Conservation (phyloP, 1,139 yeast species). For the Nadsonia starkeyi-henricii region DNA sequence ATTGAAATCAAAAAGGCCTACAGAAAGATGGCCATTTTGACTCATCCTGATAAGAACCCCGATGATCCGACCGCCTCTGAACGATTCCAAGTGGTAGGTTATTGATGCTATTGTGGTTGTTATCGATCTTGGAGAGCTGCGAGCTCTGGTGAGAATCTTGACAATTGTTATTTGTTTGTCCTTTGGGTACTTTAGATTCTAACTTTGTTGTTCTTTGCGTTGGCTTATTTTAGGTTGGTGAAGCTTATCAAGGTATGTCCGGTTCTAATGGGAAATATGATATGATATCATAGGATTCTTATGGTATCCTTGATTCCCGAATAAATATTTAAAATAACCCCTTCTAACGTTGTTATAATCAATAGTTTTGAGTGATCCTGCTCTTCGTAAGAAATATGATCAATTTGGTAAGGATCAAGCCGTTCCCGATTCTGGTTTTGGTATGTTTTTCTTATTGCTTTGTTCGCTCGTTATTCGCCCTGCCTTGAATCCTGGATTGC, state of each 20-base stretch:
- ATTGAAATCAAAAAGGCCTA: conserved; percentile 87
- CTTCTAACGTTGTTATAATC: neutral
- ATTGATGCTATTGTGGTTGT: neutral
- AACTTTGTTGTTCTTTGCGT: neutral
- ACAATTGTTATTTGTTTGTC: no score
- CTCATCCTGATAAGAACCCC: conserved; percentile 96
- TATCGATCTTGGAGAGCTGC: no score
- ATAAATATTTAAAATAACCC: conserved; percentile 24
- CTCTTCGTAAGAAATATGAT: conserved; percentile 64
- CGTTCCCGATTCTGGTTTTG: conserved; percentile 70
- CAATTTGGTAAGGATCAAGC: conserved; percentile 77
- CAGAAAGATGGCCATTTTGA: conserved; percentile 71
- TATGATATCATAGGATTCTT: neutral
- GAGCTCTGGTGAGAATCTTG: no score
- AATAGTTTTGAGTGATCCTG: conserved; percentile 57
- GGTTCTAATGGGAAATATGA: neutral
- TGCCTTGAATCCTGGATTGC: no score
- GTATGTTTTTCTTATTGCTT: neutral
- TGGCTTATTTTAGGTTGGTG: conserved; percentile 16
- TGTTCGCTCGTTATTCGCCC: no score
- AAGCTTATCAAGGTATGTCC: conserved; percentile 22
- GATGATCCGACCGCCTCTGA: conserved; percentile 68
- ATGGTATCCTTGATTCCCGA: neutral
- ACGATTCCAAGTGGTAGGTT: conserved; percentile 35
- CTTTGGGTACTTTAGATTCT: neutral